Evolutionary conservation across 2,329 filamentous ascomycete species (phyloP).

Genomic region (Chaetothyriales sp.): DNA sequence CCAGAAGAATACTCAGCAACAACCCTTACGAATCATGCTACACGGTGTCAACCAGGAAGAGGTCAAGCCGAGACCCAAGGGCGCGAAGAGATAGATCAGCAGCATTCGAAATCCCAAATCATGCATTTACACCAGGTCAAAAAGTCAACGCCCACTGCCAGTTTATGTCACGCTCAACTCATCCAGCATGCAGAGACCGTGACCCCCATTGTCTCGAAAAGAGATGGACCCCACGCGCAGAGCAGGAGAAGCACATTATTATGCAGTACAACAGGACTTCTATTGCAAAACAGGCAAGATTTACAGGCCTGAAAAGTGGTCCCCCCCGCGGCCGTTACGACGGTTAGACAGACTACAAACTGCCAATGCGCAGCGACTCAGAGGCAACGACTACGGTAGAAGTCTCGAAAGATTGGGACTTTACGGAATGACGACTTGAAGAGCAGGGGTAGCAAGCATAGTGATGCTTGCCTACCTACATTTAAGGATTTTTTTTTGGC

Average conservation of each 20-base stretch:
- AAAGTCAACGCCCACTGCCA: neutral
- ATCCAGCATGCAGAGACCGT: neutral
- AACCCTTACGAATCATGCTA: conserved; percentile 67
- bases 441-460: neutral
- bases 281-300: neutral
- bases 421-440: neutral
- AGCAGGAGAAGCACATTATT: neutral
- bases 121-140: neutral
- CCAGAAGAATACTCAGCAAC: conserved; percentile 57
- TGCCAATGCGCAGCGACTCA: neutral
- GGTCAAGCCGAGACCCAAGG: conserved; percentile 40
- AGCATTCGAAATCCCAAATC: neutral
- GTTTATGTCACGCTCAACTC: neutral
- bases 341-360: neutral
- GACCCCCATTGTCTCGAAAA: neutral
- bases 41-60: conserved; percentile 57
- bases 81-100: conserved; percentile 22
- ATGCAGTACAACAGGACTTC: neutral
- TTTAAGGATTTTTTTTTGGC: neutral
- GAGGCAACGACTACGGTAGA: neutral
- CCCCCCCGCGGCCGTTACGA: neutral
- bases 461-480: neutral
- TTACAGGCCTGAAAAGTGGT: neutral
- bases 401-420: neutral
- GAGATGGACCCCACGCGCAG: neutral